Evolutionary conservation across 1,139 yeast genomes (phyloP), one percentile per base, ranked within the genome.

Genomic region (Hyphopichia pseudoburtonii): DNA sequence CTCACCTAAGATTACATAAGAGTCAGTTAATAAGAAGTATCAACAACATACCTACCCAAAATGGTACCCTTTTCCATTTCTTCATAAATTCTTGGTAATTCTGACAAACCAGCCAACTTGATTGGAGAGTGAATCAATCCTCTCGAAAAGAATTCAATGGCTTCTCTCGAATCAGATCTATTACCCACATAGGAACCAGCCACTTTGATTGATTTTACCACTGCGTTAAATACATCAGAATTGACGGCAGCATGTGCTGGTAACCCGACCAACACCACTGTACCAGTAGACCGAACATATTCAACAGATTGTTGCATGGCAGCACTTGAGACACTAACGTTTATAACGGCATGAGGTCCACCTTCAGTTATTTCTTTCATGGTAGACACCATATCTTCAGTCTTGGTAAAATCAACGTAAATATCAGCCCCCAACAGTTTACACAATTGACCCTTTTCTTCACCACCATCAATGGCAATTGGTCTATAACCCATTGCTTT

Each of bases 401-500:
- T 43, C 41, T 63, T 64, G 38, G 71, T 67, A 66, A 81, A 84
- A 63, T 85, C 94, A 48, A 84, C 67, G 57, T 72, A 86, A 38
- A 62, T 75, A 60, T 83, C 90, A 45, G 86, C 89, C 48, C 94
- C 92, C 46, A 81, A 68, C 19, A 64, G 48, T 60, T 68, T 66
- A 57, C 71, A 75, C 42, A 81, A 68, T 38, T 63, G 69, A 41
- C 70, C 76, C 72, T 85, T 85, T 37, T 68, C 85, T 17, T 58
- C 80, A 56, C 89, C 88, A 51, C 86, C 82, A 53, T 86, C 94
- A 51, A 86, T 82, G 51, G 81, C 92, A 38, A 84, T 45, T 39
- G 82, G 88, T 60, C 90, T 76, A 64, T 70, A 74, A 49, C 94
- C 94, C 87, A 86, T 81, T 43, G 89, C 90, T 60, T 71, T 77